Percentiles rank a stretch among this genome's conserved stretches.
phyloP scores from a whole-genome alignment of 169 alveolate species.

The Fabrea salina region DNA sequence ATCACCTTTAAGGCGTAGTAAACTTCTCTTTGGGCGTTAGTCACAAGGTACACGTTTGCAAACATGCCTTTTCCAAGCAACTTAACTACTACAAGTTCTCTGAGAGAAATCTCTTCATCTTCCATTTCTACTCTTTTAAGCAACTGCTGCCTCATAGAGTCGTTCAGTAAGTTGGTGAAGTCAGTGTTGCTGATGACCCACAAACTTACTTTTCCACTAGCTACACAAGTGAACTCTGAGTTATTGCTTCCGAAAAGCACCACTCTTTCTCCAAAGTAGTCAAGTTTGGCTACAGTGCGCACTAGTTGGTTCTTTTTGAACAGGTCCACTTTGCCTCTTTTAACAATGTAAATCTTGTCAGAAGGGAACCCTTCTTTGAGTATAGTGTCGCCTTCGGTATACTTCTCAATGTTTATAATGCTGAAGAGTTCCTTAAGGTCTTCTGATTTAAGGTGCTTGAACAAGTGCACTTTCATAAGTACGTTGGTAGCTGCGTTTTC shows the following conservation, averaged over 20 bases:
- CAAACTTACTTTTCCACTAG: slow-evolving; percentile 48
- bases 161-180: slow-evolving; percentile 31
- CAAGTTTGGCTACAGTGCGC: slow-evolving; percentile 68
- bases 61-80: slow-evolving; percentile 89
- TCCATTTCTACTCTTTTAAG: slow-evolving; percentile 90
- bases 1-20: slow-evolving; percentile 91
- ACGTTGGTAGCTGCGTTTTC: slow-evolving; percentile 24
- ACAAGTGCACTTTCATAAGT: slow-evolving; percentile 30
- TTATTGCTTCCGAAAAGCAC: slow-evolving; percentile 90
- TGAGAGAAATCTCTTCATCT: slow-evolving; percentile 83
- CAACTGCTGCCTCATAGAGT: slow-evolving; percentile 81
- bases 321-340: slow-evolving; percentile 41
- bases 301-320: slow-evolving; percentile 15
- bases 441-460: slow-evolving; percentile 12
- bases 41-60: slow-evolving; percentile 89
- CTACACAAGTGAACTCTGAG: slow-evolving; percentile 86
- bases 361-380: slow-evolving; percentile 38
- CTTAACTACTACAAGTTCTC: slow-evolving; percentile 75
- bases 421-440: not conserved
- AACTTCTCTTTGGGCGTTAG: slow-evolving; percentile 67
- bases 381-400: slow-evolving; percentile 10
- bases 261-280: slow-evolving; percentile 95
- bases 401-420: not conserved
- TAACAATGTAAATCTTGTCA: slow-evolving; percentile 40
- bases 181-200: slow-evolving; percentile 37